These are phyloP conservation scores for Picochlorum sp. DNA, from an alignment of 139 green algal species.

Conservation along the genomic window DNA sequence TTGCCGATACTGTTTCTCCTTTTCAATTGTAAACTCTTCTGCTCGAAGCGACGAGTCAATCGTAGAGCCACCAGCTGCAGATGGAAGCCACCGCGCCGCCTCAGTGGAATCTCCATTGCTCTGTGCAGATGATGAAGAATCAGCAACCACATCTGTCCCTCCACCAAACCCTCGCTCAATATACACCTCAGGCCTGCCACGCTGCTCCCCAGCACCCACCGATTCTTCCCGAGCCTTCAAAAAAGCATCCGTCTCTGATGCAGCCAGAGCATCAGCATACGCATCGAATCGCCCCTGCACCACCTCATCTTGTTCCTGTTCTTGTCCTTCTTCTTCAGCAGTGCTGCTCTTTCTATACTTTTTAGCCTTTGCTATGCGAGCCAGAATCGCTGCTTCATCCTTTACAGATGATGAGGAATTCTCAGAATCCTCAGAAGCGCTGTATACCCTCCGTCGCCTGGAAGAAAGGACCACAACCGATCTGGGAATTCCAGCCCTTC, in stretches of 20 bases:
- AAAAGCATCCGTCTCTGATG: neutral
- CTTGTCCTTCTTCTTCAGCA: neutral
- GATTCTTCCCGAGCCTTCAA: slow-evolving; percentile 1
- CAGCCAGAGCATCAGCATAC: neutral
- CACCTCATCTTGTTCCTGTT: neutral
- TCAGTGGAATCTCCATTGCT: slow-evolving; percentile 23
- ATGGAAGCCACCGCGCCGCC: slow-evolving; percentile 28
- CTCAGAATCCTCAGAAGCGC: no score
- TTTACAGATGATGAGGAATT: no score
- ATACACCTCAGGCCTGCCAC: neutral
- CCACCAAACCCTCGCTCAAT: neutral
- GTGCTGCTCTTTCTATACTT: slow-evolving; percentile 15
- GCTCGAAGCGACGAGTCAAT: slow-evolving; percentile 29
- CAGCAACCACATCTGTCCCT: neutral
- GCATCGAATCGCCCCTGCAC: neutral
- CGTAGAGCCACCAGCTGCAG: slow-evolving; percentile 1
- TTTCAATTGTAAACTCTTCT: slow-evolving; percentile 52
- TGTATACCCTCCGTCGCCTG: no score
- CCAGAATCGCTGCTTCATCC: slow-evolving; percentile 11
- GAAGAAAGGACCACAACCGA: no score
- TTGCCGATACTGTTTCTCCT: slow-evolving; percentile 34
- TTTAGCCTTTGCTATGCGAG: slow-evolving; percentile 7
- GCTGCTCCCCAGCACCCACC: neutral
- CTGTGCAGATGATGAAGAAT: neutral
- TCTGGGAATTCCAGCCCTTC: no score